Conservation (phyloP, 176 grass and related monocot genomes). For the Alopecurus myosuroides region DNA sequence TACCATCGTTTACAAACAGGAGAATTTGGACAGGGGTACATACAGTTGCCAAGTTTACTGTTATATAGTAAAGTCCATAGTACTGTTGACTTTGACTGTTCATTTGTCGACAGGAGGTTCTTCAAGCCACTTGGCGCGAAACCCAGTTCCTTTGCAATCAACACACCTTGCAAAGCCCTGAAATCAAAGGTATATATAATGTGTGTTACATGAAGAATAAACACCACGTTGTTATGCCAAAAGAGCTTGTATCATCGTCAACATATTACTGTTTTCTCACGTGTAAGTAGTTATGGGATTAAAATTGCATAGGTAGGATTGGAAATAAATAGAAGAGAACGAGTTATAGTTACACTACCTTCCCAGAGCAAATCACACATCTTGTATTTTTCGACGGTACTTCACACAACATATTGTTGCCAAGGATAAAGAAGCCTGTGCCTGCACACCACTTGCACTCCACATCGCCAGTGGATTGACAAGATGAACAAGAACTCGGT, state of each 20-base stretch:
- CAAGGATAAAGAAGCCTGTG: constrained; percentile 96
- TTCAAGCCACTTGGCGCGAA: constrained; percentile 92
- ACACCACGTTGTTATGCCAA: not conserved
- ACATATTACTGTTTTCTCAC: constrained; percentile 15
- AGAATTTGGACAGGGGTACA: constrained; percentile 20
- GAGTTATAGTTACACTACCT: constrained; percentile 44
- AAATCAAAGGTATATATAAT: constrained; percentile 21
- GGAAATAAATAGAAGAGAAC: not conserved
- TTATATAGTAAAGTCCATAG: constrained; percentile 19
- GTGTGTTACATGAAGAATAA: not conserved
- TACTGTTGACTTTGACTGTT: constrained; percentile 12
- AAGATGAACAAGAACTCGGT: constrained; percentile 75
- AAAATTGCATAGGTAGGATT: constrained; percentile 3
- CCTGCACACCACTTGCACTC: constrained; percentile 92
- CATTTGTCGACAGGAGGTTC: constrained; percentile 47
- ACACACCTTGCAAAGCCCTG: constrained; percentile 68
- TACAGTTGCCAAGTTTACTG: constrained; percentile 15
- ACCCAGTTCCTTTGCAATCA: constrained; percentile 93
- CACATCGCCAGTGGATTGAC: constrained; percentile 65
- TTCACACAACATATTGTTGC: constrained; percentile 90
- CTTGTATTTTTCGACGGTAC: constrained; percentile 81
- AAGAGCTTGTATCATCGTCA: not conserved
- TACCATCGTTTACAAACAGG: constrained; percentile 4
- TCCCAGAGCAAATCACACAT: constrained; percentile 80
- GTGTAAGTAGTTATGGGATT: not conserved